These are phyloP conservation scores for Neckera pumila DNA, from an alignment of 225 moss, liverwort and hornwort species.

Conservation along the genomic window DNA sequence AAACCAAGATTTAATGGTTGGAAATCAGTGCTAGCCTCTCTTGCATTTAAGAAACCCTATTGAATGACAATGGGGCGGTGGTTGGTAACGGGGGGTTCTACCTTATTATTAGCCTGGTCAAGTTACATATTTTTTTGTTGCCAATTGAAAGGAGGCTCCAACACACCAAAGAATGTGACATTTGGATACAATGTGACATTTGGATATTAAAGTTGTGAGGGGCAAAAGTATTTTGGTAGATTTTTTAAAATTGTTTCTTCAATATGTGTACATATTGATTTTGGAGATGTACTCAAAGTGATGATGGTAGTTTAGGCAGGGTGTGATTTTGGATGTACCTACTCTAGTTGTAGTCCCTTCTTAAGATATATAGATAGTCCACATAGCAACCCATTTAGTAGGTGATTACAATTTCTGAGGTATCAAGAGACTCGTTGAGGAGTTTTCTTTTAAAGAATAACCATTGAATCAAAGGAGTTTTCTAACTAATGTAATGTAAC, in stretches of 20 bases:
- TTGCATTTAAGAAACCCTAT: too few relatives aligned
- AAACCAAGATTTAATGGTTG: too few relatives aligned
- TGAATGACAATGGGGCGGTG: too few relatives aligned
- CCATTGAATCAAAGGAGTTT: background rate
- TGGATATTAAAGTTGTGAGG: background rate
- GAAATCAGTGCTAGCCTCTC: too few relatives aligned
- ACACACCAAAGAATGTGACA: background rate
- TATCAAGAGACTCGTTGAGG: too few relatives aligned
- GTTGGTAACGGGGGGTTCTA: too few relatives aligned
- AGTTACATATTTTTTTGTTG: background rate
- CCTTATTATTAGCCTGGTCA: background rate
- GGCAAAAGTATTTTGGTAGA: background rate
- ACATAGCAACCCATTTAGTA: background rate
- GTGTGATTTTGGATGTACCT: too few relatives aligned
- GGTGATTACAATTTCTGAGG: background rate
- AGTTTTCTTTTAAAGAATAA: too few relatives aligned
- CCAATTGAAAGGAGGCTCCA: background rate
- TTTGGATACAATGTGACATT: too few relatives aligned
- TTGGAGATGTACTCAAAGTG: background rate
- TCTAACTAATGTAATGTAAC: accelerated
- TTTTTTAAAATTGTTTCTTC: background rate
- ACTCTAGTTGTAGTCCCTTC: too few relatives aligned
- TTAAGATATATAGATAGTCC: background rate
- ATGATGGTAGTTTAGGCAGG: too few relatives aligned
- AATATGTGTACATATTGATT: background rate